A percentile compares a stretch with the other conserved stretches of the same genome.
phyloP scores from a whole-genome alignment of 1,139 yeast species.

The Geotrichum candidum region DNA sequence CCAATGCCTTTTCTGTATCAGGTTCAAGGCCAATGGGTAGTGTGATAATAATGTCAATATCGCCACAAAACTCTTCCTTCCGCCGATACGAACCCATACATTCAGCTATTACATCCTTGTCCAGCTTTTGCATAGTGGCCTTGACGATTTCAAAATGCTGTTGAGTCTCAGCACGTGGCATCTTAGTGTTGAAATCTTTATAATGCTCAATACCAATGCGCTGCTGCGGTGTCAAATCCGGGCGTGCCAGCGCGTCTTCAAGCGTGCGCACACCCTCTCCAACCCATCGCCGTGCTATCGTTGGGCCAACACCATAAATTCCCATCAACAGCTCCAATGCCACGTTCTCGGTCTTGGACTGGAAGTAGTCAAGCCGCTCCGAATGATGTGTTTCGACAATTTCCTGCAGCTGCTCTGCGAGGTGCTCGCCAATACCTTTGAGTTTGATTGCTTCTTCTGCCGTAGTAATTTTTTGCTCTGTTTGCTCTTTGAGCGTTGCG shows the following conservation, averaged over 20 bases:
- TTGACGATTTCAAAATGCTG: slow-evolving; percentile 40
- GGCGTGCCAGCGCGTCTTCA: slow-evolving; percentile 37
- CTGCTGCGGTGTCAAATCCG: slow-evolving; percentile 39
- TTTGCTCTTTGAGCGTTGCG: slow-evolving; percentile 33
- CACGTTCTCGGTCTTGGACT: slow-evolving; percentile 27
- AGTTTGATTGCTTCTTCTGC: slow-evolving; percentile 41
- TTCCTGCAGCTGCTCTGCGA: slow-evolving; percentile 47
- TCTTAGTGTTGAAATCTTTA: slow-evolving; percentile 46
- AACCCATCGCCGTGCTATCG: slow-evolving; percentile 43
- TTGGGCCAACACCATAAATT: slow-evolving; percentile 52
- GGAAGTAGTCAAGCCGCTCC: slow-evolving; percentile 35
- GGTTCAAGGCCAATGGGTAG: slow-evolving; percentile 24
- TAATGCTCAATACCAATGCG: slow-evolving; percentile 46
- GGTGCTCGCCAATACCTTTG: slow-evolving; percentile 43
- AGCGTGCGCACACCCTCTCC: slow-evolving; percentile 39
- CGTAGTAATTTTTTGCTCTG: slow-evolving; percentile 33
- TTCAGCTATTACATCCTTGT: slow-evolving; percentile 36
- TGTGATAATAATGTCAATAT: slow-evolving; percentile 52
- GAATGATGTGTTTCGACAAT: slow-evolving; percentile 41
- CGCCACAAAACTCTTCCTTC: slow-evolving; percentile 48
- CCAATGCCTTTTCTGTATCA: slow-evolving; percentile 31
- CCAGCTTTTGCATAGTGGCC: slow-evolving; percentile 36
- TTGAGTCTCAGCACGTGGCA: slow-evolving; percentile 46
- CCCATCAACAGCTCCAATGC: slow-evolving; percentile 37
- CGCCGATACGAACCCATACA: slow-evolving; percentile 56